A percentile compares a stretch with the other conserved stretches of the same genome.
These are phyloP conservation scores for Rhododendron williamsianum DNA, from an alignment of 148 eudicot species.

Conservation along the genomic window DNA sequence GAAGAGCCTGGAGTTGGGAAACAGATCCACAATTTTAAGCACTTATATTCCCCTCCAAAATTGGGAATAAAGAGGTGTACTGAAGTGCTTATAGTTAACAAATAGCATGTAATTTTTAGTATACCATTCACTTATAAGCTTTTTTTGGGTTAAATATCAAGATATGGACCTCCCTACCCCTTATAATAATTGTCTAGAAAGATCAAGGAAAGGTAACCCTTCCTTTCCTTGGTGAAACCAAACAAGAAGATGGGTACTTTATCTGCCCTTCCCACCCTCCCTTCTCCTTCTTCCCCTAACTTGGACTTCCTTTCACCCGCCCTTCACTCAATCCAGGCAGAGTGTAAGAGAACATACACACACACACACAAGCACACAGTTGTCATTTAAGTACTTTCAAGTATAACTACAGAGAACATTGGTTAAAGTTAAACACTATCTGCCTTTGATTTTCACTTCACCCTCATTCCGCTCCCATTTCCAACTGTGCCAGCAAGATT, in stretches of 20 bases:
- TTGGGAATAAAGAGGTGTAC: neutral
- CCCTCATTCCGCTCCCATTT: neutral
- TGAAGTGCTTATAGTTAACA: neutral
- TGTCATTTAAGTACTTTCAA: neutral
- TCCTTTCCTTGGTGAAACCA: neutral
- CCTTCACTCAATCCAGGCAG: neutral
- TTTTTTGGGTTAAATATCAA: neutral
- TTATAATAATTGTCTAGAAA: neutral
- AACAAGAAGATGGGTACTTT: neutral
- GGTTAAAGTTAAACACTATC: neutral
- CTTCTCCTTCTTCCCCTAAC: neutral
- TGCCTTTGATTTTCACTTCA: neutral
- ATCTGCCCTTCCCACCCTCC: neutral
- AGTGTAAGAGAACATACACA: neutral
- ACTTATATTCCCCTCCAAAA: neutral
- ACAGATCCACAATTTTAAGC: neutral
- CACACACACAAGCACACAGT: neutral
- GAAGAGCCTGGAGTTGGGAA: neutral
- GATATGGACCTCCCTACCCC: neutral
- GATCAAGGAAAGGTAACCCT: neutral
- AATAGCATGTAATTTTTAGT: neutral
- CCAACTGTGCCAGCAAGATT: neutral
- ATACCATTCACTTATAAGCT: neutral
- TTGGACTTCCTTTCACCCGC: neutral
- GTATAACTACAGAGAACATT: neutral